These are phyloP conservation scores for Coprinellus micaceus DNA, from an alignment of 768 basidiomycete genomes.

Conservation along the genomic window DNA sequence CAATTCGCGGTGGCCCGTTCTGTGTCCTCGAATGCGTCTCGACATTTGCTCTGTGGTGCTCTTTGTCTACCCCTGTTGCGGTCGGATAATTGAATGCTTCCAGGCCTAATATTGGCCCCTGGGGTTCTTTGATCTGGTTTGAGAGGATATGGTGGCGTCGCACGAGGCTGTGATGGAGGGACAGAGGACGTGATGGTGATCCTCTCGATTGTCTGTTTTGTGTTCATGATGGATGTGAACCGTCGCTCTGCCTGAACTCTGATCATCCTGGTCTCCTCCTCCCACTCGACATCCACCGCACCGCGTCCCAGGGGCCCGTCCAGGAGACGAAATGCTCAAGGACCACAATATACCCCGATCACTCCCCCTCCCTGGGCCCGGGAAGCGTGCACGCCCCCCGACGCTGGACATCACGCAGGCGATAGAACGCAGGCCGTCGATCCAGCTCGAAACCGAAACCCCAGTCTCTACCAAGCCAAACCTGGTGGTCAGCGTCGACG, in stretches of 20 bases:
- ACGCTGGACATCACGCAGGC: conserved; percentile 44
- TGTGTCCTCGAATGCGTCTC: not conserved
- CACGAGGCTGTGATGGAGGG: not conserved
- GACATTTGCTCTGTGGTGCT: not conserved
- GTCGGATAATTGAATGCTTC: not conserved
- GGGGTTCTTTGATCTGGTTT: not conserved
- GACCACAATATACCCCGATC: conserved; percentile 13
- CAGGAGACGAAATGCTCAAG: conserved; percentile 13
- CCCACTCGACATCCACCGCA: not conserved
- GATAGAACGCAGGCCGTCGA: conserved; percentile 29
- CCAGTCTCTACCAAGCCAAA: conserved; percentile 22
- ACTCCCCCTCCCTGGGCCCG: conserved; percentile 21
- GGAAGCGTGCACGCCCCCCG: conserved; percentile 48
- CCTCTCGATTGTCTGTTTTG: not conserved
- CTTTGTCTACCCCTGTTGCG: no score
- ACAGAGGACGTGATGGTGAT: not conserved
- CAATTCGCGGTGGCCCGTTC: not conserved
- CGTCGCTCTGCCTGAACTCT: not conserved
- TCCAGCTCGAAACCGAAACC: conserved; percentile 35
- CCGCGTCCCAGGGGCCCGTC: not conserved
- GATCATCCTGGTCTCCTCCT: not conserved
- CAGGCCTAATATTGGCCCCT: no score
- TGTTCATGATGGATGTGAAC: conserved; percentile 1
- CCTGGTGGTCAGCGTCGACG: conserved; percentile 28
- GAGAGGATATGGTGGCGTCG: not conserved